Evolutionary conservation across 768 basidiomycete genomes (phyloP).

Genomic region (Mycena polygramma): DNA sequence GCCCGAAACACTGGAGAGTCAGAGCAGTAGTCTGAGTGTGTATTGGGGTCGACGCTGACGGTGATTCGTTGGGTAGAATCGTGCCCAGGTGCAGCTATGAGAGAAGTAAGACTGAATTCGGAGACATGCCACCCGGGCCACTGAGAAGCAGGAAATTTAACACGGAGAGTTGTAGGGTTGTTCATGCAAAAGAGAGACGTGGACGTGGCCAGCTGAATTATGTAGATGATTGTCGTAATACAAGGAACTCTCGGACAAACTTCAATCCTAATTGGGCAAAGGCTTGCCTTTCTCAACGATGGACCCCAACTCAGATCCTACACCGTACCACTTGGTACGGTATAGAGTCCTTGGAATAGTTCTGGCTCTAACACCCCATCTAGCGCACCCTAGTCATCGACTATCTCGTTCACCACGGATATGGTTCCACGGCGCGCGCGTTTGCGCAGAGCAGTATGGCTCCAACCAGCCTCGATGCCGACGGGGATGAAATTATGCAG

Average conservation of each 20-base stretch:
- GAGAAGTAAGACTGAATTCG: slow-evolving; percentile 45
- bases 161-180: slow-evolving; percentile 42
- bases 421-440: slow-evolving; percentile 76
- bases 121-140: slow-evolving; percentile 55
- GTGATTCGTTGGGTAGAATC: slow-evolving; percentile 36
- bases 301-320: slow-evolving; percentile 12
- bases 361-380: slow-evolving; percentile 5
- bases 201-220: background rate
- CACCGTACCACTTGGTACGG: slow-evolving; percentile 35
- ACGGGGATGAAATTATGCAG: slow-evolving; percentile 73
- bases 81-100: slow-evolving; percentile 21
- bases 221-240: background rate
- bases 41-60: slow-evolving; percentile 48
- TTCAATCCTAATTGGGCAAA: too few species aligned
- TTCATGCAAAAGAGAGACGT: slow-evolving; percentile 22
- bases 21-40: slow-evolving; percentile 50
- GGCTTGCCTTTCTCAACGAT: background rate
- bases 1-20: slow-evolving; percentile 56
- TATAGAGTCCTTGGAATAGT: background rate
- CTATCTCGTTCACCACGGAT: slow-evolving; percentile 82
- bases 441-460: slow-evolving; percentile 75
- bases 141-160: slow-evolving; percentile 48
- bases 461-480: slow-evolving; percentile 69
- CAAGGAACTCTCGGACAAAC: too few species aligned
- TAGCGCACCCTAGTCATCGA: slow-evolving; percentile 80